A percentile compares a stretch with the other conserved stretches of the same genome.
phyloP scores from a whole-genome alignment of 306 rosid genomes.

The Quercus cerris region DNA sequence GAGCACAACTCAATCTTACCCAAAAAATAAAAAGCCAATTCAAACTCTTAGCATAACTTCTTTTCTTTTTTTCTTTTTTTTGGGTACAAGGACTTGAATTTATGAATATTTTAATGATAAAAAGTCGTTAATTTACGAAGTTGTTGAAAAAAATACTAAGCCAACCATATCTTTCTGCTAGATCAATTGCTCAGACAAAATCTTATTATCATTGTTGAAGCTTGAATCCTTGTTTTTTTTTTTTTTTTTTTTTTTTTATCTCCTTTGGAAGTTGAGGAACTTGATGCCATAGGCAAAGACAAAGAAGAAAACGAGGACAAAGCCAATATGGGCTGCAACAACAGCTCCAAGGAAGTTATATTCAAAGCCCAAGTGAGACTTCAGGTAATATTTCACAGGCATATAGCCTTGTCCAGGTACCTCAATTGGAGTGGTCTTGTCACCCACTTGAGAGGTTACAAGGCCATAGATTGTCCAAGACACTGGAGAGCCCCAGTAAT shows the following conservation, averaged over 20 bases:
- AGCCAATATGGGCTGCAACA: conserved; percentile 44
- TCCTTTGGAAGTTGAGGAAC: conserved; percentile 47
- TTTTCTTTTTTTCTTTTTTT: neutral
- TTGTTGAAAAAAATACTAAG: neutral
- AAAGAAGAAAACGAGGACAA: conserved; percentile 29
- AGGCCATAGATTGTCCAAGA: conserved; percentile 58
- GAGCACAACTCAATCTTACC: too few species aligned
- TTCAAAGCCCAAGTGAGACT: conserved; percentile 30
- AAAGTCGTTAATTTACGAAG: neutral
- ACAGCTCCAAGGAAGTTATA: conserved; percentile 48
- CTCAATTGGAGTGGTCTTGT: conserved; percentile 21
- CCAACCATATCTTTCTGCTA: neutral
- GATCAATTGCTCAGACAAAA: neutral
- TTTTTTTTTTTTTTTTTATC: conserved; percentile 17
- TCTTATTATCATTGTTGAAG: neutral
- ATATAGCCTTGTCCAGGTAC: conserved; percentile 31
- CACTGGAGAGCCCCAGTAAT: conserved; percentile 49
- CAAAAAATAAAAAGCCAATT: too few species aligned
- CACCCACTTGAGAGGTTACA: conserved; percentile 54
- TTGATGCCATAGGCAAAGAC: conserved; percentile 53
- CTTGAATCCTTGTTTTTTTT: neutral
- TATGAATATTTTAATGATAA: neutral
- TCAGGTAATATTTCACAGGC: conserved; percentile 35
- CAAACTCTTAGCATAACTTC: neutral
- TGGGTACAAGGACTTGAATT: neutral